Conservation (phyloP, 257 asterid genomes). For the Gentiana dahurica region DNA sequence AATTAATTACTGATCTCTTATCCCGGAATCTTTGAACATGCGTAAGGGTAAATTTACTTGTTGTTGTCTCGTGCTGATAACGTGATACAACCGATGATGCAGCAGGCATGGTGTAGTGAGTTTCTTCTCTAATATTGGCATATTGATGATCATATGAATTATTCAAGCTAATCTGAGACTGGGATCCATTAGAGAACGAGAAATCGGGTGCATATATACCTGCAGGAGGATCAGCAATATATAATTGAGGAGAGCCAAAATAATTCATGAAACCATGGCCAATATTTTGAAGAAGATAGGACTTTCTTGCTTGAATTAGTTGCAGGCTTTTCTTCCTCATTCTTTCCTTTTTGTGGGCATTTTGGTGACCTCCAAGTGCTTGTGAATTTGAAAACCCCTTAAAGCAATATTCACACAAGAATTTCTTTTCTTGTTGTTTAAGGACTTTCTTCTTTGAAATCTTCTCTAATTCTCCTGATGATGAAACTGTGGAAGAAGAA, state of each 20-base stretch:
- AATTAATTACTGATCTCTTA: constrained; percentile 11
- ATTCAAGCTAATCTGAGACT: constrained; percentile 49
- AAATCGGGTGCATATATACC: constrained; percentile 13
- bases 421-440: constrained; percentile 37
- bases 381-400: constrained; percentile 74
- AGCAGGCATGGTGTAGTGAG: constrained; percentile 13
- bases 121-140: not conserved
- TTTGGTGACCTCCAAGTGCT: constrained; percentile 94
- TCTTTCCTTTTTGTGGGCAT: constrained; percentile 95
- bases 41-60: constrained; percentile 34
- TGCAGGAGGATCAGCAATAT: constrained; percentile 32
- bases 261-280: constrained; percentile 11
- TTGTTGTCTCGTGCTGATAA: constrained; percentile 14
- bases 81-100: not conserved
- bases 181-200: constrained; percentile 25
- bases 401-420: constrained; percentile 70
- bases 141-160: constrained; percentile 13
- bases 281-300: constrained; percentile 37
- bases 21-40: constrained; percentile 19
- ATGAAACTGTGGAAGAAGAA: constrained; percentile 42
- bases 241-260: constrained; percentile 31
- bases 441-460: constrained; percentile 1
- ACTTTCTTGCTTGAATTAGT: constrained; percentile 64
- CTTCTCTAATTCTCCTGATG: constrained; percentile 13
- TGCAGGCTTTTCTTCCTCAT: constrained; percentile 74